Base-by-base conservation (phyloP, 2,329 filamentous ascomycete species). In the Colletotrichum shisoi region DNA sequence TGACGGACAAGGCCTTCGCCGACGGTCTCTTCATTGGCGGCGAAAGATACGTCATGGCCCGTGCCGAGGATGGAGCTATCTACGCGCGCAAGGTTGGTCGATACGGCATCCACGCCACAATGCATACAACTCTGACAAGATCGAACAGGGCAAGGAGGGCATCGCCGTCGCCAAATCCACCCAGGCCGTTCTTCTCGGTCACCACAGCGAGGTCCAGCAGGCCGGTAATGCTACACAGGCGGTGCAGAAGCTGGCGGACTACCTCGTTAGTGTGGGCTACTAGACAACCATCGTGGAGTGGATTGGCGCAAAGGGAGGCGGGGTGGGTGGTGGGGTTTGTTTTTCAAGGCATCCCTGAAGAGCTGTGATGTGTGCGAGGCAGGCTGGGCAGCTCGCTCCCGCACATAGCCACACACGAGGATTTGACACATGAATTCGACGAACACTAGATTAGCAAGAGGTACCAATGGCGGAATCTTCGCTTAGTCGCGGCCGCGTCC, bases 101-200 rank as follows among this genome's bases (percentile, higher is more conserved):
- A 39, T n/a, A 15, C 24, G 12, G 76, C 68, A 57, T 53, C 17
- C 17, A 53, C 17, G 15, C 17, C 8, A 52, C 12, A 9, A 12
- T 19, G 42, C 13, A 67, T 42, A 45, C 5, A 42, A 42, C 19
- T 19, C 62, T 68, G 52, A 68, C 39, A 42, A 19, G n/a, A 21
- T 7, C 19, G 39, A 69, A 69, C 71, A 87, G 84, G 93, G 91
- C 73, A 92, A 90, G 77, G 87, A 90, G 77, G 95, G 95, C 71
- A 81, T 97, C 74, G 84, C 90, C 76, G 87, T 95, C 74, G 89
- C 89, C 80, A 96, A 96, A 85, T 96, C 94, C 74, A 89, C 85
- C 75, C 90, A 96, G 81, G 92, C 93, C 73, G 89, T 98, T 78
- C 87, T 99, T 77, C 82, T 99, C 77, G 91, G 88, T 73, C 93